Evolutionary conservation across 164 flowering plant genomes (phyloP).

Genomic region (Chimonanthus salicifolius): DNA sequence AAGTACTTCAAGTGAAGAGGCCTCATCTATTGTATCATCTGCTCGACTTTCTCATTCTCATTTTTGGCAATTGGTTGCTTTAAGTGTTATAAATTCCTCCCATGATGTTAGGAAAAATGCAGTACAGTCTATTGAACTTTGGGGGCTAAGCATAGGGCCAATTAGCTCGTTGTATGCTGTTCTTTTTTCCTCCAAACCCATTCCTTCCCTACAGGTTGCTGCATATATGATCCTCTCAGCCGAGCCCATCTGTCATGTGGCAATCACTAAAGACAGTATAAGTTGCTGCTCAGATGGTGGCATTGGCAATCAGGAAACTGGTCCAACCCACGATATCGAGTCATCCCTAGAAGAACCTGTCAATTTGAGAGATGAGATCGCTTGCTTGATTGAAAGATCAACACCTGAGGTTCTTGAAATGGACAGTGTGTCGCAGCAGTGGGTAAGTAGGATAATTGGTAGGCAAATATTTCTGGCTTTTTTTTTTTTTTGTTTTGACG

Average conservation of each 20-base stretch:
- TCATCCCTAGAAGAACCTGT: constrained; percentile 38
- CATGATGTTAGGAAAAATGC: constrained; percentile 54
- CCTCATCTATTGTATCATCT: constrained; percentile 52
- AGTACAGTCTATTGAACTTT: constrained; percentile 63
- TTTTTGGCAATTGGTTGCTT: constrained; percentile 83
- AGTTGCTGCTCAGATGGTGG: constrained; percentile 13
- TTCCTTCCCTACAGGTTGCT: constrained; percentile 63
- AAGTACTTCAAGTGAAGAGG: constrained; percentile 36
- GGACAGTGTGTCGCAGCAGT: constrained; percentile 49
- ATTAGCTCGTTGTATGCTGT: constrained; percentile 80
- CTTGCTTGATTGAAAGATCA: constrained; percentile 49
- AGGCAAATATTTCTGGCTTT: neutral
- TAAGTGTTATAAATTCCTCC: constrained; percentile 53
- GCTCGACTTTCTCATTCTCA: constrained; percentile 38
- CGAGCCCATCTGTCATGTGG: constrained; percentile 51
- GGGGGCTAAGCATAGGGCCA: constrained; percentile 84
- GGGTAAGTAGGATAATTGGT: constrained; percentile 33
- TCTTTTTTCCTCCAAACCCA: constrained; percentile 62
- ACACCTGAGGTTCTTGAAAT: constrained; percentile 46
- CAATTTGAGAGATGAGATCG: constrained; percentile 62
- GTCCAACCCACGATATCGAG: constrained; percentile 21
- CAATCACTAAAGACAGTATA: constrained; percentile 36
- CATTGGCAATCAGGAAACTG: constrained; percentile 22
- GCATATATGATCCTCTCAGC: constrained; percentile 69
- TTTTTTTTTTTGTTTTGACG: neutral